Evolutionary conservation across 345 rosid genomes (phyloP).

Genomic region (Combretum micranthum): DNA sequence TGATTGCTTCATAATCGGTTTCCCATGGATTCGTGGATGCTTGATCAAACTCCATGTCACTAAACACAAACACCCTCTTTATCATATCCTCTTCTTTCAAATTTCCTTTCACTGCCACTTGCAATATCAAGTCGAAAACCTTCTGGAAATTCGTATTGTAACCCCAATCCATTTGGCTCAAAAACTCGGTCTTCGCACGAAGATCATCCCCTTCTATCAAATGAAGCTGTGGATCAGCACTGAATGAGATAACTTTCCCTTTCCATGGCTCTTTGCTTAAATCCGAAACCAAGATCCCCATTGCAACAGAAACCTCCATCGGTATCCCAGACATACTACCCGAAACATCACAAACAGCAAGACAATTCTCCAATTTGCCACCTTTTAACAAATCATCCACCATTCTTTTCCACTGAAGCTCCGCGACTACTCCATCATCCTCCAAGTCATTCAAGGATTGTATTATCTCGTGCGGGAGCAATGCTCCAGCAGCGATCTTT

Average conservation of each 20-base stretch:
- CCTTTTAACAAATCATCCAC: constrained; percentile 39
- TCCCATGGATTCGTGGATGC: constrained; percentile 36
- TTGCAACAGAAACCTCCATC: constrained; percentile 50
- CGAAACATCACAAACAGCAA: constrained; percentile 56
- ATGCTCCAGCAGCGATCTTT: constrained; percentile 44
- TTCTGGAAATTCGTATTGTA: constrained; percentile 31
- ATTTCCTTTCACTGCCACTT: constrained; percentile 34
- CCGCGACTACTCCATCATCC: constrained; percentile 40
- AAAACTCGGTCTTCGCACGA: constrained; percentile 22
- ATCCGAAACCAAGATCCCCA: constrained; percentile 45
- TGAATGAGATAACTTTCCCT: constrained; percentile 50
- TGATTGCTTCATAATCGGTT: constrained; percentile 35
- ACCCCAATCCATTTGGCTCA: constrained; percentile 26
- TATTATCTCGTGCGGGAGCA: constrained; percentile 63
- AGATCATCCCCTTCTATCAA: constrained; percentile 25
- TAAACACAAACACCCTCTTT: constrained; percentile 50
- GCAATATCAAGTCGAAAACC: constrained; percentile 44
- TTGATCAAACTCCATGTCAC: constrained; percentile 60
- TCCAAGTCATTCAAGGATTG: constrained; percentile 17
- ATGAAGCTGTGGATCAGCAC: constrained; percentile 30
- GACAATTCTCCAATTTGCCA: constrained; percentile 41
- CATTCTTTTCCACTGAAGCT: constrained; percentile 55
- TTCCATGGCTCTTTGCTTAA: constrained; percentile 55
- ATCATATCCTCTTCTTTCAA: constrained; percentile 48
- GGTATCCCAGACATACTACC: constrained; percentile 41